These are phyloP conservation scores for Myriosclerotinia duriaeana DNA, from an alignment of 2,329 filamentous ascomycete genomes.

Conservation along the genomic window DNA sequence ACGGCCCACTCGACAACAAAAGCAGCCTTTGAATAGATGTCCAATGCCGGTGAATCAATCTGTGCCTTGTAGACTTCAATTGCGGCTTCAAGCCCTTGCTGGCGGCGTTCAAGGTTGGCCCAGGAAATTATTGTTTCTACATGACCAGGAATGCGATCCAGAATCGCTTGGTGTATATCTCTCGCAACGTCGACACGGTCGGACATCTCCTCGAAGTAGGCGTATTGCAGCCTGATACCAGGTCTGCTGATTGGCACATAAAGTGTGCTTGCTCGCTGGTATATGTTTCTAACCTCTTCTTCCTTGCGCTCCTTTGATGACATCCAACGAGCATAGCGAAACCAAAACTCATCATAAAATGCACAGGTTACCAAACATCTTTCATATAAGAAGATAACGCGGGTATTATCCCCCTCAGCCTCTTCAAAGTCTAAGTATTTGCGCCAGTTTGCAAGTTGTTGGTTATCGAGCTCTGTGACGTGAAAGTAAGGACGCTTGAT, in stretches of 20 bases:
- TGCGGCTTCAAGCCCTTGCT: constrained; percentile 79
- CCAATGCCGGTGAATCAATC: constrained; percentile 69
- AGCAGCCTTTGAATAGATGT: constrained; percentile 79
- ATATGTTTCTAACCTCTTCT: constrained; percentile 89
- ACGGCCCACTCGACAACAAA: constrained; percentile 86
- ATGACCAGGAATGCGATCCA: constrained; percentile 74
- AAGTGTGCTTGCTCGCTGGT: constrained; percentile 78
- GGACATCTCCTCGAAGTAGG: constrained; percentile 88
- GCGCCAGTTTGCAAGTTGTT: constrained; percentile 85
- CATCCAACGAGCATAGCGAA: constrained; percentile 97
- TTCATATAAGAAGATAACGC: constrained; percentile 85
- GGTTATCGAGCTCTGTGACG: constrained; percentile 84
- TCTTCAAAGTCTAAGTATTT: constrained; percentile 98
- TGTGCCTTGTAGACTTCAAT: constrained; percentile 80
- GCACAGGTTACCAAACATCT: constrained; percentile 89
- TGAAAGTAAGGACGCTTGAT: constrained; percentile 97
- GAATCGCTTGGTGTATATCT: constrained; percentile 80
- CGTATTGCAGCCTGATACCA: constrained; percentile 82
- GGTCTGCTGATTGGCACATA: constrained; percentile 86
- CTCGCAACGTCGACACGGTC: constrained; percentile 75
- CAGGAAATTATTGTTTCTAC: constrained; percentile 85
- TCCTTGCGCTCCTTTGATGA: constrained; percentile 73
- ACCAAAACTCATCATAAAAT: constrained; percentile 97
- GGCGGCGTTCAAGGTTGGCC: constrained; percentile 82
- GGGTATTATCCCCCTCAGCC: constrained; percentile 70